These are phyloP conservation scores for Boletus smithii DNA, from an alignment of 1,284 basidiomycete species.

Conservation along the genomic window DNA sequence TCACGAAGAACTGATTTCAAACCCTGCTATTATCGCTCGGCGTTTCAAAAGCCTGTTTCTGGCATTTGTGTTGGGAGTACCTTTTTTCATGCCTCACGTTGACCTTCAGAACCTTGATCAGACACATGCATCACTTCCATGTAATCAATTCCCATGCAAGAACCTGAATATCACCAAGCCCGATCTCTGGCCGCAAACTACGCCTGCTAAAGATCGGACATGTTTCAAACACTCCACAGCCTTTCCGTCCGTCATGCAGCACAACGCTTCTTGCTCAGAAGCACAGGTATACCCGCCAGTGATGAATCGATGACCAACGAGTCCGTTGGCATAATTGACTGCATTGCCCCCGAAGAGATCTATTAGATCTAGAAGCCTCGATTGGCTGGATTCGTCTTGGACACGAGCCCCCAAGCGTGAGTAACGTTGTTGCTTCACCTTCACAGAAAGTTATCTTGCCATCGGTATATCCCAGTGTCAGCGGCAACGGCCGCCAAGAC, in stretches of 20 bases:
- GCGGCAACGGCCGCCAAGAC: no score
- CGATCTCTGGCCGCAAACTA: not conserved
- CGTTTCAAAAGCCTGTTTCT: not conserved
- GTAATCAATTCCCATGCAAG: not conserved
- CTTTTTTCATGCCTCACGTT: not conserved
- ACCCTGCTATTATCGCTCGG: not conserved
- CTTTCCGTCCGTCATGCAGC: not conserved
- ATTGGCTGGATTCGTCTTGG: not conserved
- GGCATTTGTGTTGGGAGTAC: not conserved
- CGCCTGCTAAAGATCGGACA: not conserved
- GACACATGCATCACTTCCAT: not conserved
- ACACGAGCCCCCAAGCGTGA: not conserved
- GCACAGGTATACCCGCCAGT: not conserved
- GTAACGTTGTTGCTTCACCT: no score
- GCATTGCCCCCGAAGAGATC: not conserved
- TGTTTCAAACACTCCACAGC: no score
- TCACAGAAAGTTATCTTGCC: no score
- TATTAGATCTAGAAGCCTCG: no score
- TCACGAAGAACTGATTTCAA: conserved; percentile 9
- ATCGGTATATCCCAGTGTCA: no score
- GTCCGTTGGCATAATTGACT: not conserved
- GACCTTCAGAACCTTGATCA: not conserved
- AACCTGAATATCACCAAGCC: no score
- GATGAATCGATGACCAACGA: not conserved
- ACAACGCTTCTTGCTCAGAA: not conserved